phyloP scores from a whole-genome alignment of 257 asterid genomes.

The Capsicum pubescens region DNA sequence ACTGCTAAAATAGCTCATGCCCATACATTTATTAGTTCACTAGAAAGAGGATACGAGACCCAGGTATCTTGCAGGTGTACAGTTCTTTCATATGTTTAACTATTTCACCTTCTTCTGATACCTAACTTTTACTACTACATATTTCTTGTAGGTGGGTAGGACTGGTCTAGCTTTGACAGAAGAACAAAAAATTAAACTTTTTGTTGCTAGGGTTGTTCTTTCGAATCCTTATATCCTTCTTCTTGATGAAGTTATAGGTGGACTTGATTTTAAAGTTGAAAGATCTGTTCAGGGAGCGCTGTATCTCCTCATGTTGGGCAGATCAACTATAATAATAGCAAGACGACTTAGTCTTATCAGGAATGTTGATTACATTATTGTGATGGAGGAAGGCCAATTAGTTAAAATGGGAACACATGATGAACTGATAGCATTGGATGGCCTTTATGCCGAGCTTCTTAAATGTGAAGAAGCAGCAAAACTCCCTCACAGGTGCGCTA shows the following conservation, averaged over 20 bases:
- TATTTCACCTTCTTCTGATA: conserved; percentile 14
- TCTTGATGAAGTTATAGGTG: conserved; percentile 98
- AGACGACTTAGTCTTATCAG: conserved; percentile 90
- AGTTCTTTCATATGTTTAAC: conserved; percentile 31
- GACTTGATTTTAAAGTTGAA: conserved; percentile 99
- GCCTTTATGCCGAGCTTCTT: conserved; percentile 97
- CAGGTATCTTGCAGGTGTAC: conserved; percentile 61
- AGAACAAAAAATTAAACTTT: conserved; percentile 96
- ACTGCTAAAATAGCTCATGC: conserved; percentile 99
- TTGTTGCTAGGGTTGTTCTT: conserved; percentile 95
- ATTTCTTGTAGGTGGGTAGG: conserved; percentile 76
- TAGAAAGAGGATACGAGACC: conserved; percentile 89
- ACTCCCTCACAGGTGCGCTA: conserved; percentile 88
- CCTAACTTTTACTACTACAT: conserved; percentile 31
- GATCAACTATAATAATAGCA: conserved; percentile 97
- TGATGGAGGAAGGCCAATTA: conserved; percentile 99
- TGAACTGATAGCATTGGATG: conserved; percentile 88
- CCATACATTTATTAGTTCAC: conserved; percentile 95
- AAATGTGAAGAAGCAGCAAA: conserved; percentile 98
- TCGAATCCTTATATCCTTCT: conserved; percentile 93
- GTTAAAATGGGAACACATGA: conserved; percentile 99
- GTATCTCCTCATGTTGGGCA: conserved; percentile 96
- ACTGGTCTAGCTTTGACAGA: conserved; percentile 85
- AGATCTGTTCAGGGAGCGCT: conserved; percentile 93
- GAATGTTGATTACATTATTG: conserved; percentile 97